Evolutionary conservation across 2,329 filamentous ascomycete genomes (phyloP), one percentile per base, ranked within the genome.

Genomic region (Fusarium sp.): DNA sequence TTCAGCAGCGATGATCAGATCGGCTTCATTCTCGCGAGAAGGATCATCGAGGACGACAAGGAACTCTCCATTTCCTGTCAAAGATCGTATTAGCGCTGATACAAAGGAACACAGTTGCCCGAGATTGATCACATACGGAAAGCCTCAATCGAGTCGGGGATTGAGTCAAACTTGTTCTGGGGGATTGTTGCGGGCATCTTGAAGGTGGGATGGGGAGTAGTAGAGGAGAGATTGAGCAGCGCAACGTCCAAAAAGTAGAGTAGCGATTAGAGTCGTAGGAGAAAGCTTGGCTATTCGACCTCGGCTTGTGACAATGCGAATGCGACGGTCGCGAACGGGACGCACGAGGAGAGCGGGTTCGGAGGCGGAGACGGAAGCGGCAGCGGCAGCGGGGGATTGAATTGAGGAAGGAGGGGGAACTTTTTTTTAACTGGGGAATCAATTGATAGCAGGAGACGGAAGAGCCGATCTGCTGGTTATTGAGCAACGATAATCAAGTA

Each of bases 11-110:
- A 98, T 97, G 81, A 98, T 98, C 51, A 99, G 89, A 83, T 99
- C 96, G 81, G 94, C 96, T 87, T 99, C 96, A 81, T 99, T 99
- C 82, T 99, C 96, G 81, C 96, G 94, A 68, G 91, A 89, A 70
- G 94, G 90, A 74, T 93, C 92, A 84, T 99, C 96, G 77, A 99
- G 93, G 40, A 98, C 95, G 67, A 99, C 90, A 79, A 99, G 91
- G 86, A 98, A 98, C 79, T 98, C 91, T 81, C 94, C 94, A 81
- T 90, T 88, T 76, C 86, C 91, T 93, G 71, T 55, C 51, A 12
- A 45, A 60, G 29, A 27, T 12, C 22, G 18, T 52, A 74, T 73
- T 49, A 74, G 65, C 30, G 12, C 47, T 40, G 24, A 45, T n/a
- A 38, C 12, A 32, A 10, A 10, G 16, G 29, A 16, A 16, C 1